phyloP scores from a whole-genome alignment of 2,329 filamentous ascomycete species.

The Pseudogymnoascus sp. region DNA sequence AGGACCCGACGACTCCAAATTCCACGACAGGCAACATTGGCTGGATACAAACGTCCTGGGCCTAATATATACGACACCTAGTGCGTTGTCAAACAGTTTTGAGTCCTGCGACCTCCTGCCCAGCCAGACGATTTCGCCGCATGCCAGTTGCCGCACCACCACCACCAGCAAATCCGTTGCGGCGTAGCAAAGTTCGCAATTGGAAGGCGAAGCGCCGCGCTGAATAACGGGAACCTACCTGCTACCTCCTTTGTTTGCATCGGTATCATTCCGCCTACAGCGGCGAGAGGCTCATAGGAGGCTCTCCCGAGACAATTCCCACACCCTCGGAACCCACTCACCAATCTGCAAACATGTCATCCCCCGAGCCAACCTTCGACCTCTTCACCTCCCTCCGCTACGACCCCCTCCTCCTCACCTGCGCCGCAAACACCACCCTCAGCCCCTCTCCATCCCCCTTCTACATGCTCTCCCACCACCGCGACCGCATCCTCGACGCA shows the following conservation, averaged over 20 bases:
- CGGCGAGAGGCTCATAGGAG: neutral
- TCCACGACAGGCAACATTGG: slow-evolving; percentile 1
- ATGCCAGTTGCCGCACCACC: neutral
- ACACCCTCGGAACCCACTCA: neutral
- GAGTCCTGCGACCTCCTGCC: neutral
- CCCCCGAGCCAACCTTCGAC: slow-evolving; percentile 36
- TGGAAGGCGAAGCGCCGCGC: neutral
- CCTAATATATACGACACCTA: neutral
- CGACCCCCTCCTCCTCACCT: slow-evolving; percentile 47
- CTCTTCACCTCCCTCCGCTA: slow-evolving; percentile 67
- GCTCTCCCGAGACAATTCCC: neutral
- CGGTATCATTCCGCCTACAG: neutral
- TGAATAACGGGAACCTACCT: neutral
- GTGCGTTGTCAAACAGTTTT: neutral
- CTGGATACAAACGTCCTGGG: neutral
- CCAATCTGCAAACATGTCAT: neutral
- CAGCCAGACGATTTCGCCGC: neutral
- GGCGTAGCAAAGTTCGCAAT: neutral
- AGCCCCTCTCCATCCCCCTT: slow-evolving; percentile 44
- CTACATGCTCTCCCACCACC: slow-evolving; percentile 73
- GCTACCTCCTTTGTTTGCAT: neutral
- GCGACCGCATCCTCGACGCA: slow-evolving; percentile 64
- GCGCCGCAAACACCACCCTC: slow-evolving; percentile 21
- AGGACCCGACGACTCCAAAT: neutral
- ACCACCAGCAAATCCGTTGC: neutral